phyloP scores from a whole-genome alignment of 306 rosid species.

The Malus orientalis region DNA sequence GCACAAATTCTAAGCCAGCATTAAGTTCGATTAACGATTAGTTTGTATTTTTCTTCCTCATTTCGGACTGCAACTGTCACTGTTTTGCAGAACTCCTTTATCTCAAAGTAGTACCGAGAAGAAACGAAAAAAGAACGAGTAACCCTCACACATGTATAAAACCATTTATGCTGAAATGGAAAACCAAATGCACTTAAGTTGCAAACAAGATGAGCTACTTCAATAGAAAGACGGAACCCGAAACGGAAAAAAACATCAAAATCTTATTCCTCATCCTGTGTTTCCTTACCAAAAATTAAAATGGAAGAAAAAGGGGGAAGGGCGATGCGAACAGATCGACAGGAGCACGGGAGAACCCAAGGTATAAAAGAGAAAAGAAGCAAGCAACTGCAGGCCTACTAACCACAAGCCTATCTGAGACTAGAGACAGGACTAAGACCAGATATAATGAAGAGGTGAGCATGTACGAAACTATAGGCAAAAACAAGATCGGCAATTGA shows the following conservation, averaged over 20 bases:
- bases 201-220: background rate
- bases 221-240: background rate
- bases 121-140: background rate
- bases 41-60: too few species aligned
- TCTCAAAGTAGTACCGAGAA: too few species aligned
- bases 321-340: background rate
- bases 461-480: slow-evolving; percentile 18
- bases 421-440: slow-evolving; percentile 7
- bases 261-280: slow-evolving; percentile 14
- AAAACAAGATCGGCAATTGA: slow-evolving; percentile 17
- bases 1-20: too few species aligned
- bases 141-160: background rate
- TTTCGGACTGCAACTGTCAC: too few species aligned
- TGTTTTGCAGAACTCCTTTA: too few species aligned
- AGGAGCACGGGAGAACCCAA: background rate
- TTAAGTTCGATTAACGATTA: too few species aligned
- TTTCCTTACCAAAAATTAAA: slow-evolving; percentile 6
- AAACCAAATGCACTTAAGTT: background rate
- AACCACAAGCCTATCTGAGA: slow-evolving; percentile 1
- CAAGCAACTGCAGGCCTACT: slow-evolving; percentile 10
- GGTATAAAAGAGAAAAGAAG: background rate
- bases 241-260: background rate
- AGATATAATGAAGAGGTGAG: slow-evolving; percentile 1
- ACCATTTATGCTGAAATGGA: background rate
- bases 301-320: background rate